Evolutionary conservation across 2,329 filamentous ascomycete species (phyloP), one percentile per base, ranked within the genome.

Genomic region (Ophiocordyceps camponoti-rufipedis): DNA sequence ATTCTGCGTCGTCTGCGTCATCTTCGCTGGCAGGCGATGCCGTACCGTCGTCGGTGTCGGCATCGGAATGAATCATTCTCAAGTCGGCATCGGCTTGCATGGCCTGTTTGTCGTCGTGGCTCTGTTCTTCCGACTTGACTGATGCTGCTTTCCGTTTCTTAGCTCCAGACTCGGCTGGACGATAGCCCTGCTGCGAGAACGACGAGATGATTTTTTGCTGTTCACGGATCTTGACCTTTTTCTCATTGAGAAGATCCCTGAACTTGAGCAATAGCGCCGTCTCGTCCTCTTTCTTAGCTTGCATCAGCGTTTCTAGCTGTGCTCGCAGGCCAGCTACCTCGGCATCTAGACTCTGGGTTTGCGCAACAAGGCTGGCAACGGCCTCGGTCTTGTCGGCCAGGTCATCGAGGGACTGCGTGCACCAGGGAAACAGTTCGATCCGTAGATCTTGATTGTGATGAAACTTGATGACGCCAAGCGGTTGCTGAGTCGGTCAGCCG

Each of bases 171-270:
- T 51, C 48, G 2, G 51, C 53, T 13, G 55, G 51, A 35, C 60
- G 56, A 2, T 53, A 55, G 16, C 49, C 41, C 49, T 50, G 54
- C 52, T 56, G 58, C 5, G 70, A 68, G 3, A 66, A 67, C 2
- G 63, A 52, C 4, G 64, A 59, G 23, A 86, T 61, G 18, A 82
- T 61, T 38, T 73, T 70, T 53, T 82, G 78, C 60, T 86, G 82
- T 53, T 86, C 74, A 41, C 83, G 66, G 44, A 88, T 87, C 61
- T 84, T 87, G 45, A 80, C 66, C 60, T 88, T 88, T 65, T 89
- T 89, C 58, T 82, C 75, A 53, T 88, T 88, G 1, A 88, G 64
- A 2, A 89, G 65, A 46, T 74, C 67, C 46, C 75, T 71, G 53
- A 85, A 85, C 56, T 85, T 85, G 48, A 74, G 72, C 1, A 88